Evolutionary conservation across 768 basidiomycete species (phyloP), one percentile per base, ranked within the genome.

Genomic region (Galerina marginata): DNA sequence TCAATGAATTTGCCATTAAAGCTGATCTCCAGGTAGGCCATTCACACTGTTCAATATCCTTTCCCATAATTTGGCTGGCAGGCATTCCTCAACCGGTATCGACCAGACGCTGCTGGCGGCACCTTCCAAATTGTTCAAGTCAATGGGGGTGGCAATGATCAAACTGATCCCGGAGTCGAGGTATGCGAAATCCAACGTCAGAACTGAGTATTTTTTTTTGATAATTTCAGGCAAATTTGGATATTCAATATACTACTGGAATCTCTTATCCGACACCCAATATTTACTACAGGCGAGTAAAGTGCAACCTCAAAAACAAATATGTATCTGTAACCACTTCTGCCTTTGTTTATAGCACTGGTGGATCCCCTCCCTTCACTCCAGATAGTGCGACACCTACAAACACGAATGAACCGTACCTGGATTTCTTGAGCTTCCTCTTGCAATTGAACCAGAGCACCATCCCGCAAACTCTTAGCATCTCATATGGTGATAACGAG

Each of bases 401-500:
- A 26, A 83, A 84, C 71, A 88, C 80, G 50, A 89, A 84, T 69
- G 87, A 86, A 71, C 88, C 81, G 15, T 90, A 87, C 69, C 77
- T 87, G 11, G 85, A 90, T 59, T 90, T 87, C 81, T 73, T 88
- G 26, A 80, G 81, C 68, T 86, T 81, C 70, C 69, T 88, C 52
- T 69, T 84, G n/a, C n/a, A n/a, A n/a, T n/a, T n/a, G 4, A 69
- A 50, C 0, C 77, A 82, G 60, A 57, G 65, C 4, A 75, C 72
- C 4, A 78, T 88, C 39, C 86, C 88, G 0, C 86, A 86, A 64
- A 85, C 84, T 3, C 77, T 87, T 59, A 82, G 82, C 0, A 89
- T 86, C 1, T 86, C 85, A 0, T 90, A 88, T 54, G 86, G 86
- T 10, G 87, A 89, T 61, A 82, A 90, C 56, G 87, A 85, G 64